phyloP scores from a whole-genome alignment of 768 basidiomycete genomes.

The Boletus speciosus region DNA sequence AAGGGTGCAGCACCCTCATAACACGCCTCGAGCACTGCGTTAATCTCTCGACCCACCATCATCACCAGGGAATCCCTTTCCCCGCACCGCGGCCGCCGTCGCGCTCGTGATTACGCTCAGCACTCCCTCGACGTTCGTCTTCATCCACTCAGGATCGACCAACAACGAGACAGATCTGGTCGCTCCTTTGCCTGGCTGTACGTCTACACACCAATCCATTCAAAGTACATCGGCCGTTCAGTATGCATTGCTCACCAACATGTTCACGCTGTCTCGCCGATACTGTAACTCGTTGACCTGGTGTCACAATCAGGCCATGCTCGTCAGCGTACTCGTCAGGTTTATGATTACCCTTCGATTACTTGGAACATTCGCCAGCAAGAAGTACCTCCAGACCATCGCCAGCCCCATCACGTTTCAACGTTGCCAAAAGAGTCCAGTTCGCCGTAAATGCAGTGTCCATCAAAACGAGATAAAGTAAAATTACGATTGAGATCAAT shows the following conservation, averaged over 20 bases:
- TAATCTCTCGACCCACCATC: not conserved
- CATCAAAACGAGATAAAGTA: not conserved
- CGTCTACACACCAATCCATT: not conserved
- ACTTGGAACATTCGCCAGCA: slow-evolving; percentile 32
- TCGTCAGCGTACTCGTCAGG: slow-evolving; percentile 30
- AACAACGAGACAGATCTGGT: slow-evolving; percentile 49
- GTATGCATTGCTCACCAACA: slow-evolving; percentile 3
- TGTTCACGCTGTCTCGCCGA: slow-evolving; percentile 6
- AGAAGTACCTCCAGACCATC: slow-evolving; percentile 24
- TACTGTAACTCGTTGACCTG: not conserved
- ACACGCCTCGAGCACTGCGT: not conserved
- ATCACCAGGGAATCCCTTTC: slow-evolving; percentile 2
- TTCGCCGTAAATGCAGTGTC: slow-evolving; percentile 25
- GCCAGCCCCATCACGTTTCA: slow-evolving; percentile 32
- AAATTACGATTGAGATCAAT: not conserved
- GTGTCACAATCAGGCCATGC: slow-evolving; percentile 15
- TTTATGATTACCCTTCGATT: slow-evolving; percentile 24
- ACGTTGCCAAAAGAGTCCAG: slow-evolving; percentile 8
- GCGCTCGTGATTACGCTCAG: slow-evolving; percentile 5
- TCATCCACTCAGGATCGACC: slow-evolving; percentile 93
- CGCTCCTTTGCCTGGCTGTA: not conserved
- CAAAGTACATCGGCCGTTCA: no score
- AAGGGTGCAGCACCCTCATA: not conserved
- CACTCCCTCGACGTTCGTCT: slow-evolving; percentile 36
- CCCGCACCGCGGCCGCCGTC: not conserved